A percentile compares a stretch with the other conserved stretches of the same genome.
These are phyloP conservation scores for Tetraselmis striata DNA, from an alignment of 139 green algal genomes.

Conservation along the genomic window DNA sequence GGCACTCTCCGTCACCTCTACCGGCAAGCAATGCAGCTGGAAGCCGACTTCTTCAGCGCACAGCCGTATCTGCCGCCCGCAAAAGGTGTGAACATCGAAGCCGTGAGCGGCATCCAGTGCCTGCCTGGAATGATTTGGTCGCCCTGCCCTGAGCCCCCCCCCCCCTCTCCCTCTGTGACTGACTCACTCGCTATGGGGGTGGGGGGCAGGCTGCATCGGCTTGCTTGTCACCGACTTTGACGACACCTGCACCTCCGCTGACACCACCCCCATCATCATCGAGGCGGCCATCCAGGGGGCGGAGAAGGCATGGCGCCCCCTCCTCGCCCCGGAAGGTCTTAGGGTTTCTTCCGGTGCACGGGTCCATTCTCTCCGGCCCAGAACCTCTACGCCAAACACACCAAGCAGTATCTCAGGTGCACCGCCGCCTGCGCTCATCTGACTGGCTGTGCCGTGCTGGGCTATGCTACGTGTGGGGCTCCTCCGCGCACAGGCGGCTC, in stretches of 20 bases:
- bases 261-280: conserved; percentile 58
- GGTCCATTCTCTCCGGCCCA: no score
- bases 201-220: conserved; percentile 20
- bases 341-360: background rate
- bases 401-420: no score
- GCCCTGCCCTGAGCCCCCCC: conserved; percentile 3
- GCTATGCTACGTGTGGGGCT: background rate
- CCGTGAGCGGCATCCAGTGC: background rate
- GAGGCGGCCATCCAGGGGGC: conserved; percentile 33
- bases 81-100: background rate
- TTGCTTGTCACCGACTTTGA: conserved; percentile 78
- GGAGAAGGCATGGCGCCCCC: background rate
- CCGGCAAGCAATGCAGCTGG: conserved; percentile 55
- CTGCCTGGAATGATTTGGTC: background rate
- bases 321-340: background rate
- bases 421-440: no score
- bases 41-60: conserved; percentile 66
- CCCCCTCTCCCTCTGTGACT: background rate
- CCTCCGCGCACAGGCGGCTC: background rate
- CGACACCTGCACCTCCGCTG: conserved; percentile 54
- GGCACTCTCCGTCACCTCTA: conserved; percentile 35
- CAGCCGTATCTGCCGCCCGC: conserved; percentile 25
- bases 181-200: background rate
- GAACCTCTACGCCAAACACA: no score
- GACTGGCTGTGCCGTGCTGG: background rate